Conservation (phyloP, 352 stramenopile species). For the Pythium periplocum region DNA sequence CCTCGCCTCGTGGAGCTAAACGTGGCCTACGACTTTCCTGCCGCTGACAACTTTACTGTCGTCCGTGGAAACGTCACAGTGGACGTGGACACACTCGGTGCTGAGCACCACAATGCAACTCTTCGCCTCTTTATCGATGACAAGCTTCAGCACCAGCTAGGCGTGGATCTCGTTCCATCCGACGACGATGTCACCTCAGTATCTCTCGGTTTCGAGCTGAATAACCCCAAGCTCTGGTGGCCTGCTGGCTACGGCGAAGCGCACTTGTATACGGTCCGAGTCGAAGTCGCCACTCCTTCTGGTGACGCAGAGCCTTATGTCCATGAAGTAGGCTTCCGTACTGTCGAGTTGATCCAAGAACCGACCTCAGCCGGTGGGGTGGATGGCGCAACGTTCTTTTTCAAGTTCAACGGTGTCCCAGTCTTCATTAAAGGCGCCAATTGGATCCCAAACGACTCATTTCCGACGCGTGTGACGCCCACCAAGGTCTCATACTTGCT, state of each 20-base stretch:
- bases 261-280: conserved; percentile 52
- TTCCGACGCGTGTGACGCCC: conserved; percentile 45
- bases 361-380: conserved; percentile 36
- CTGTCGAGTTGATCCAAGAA: conserved; percentile 54
- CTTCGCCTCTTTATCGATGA: conserved; percentile 47
- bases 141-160: neutral
- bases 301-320: neutral
- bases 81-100: conserved; percentile 20
- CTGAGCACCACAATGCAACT: conserved; percentile 29
- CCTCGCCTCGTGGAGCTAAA: conserved; percentile 23
- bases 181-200: conserved; percentile 4
- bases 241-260: conserved; percentile 50
- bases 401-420: conserved; percentile 58
- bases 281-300: conserved; percentile 16
- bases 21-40: conserved; percentile 35
- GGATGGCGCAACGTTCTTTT: conserved; percentile 63
- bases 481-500: conserved; percentile 44
- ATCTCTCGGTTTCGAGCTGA: conserved; percentile 6
- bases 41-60: conserved; percentile 22
- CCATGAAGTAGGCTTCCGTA: conserved; percentile 54
- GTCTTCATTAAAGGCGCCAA: conserved; percentile 78
- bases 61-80: conserved; percentile 39
- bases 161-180: neutral
- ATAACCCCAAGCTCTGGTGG: conserved; percentile 65
- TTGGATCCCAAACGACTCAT: conserved; percentile 76